phyloP scores from a whole-genome alignment of 495 filamentous ascomycete genomes.

The Xylaria nigripes region DNA sequence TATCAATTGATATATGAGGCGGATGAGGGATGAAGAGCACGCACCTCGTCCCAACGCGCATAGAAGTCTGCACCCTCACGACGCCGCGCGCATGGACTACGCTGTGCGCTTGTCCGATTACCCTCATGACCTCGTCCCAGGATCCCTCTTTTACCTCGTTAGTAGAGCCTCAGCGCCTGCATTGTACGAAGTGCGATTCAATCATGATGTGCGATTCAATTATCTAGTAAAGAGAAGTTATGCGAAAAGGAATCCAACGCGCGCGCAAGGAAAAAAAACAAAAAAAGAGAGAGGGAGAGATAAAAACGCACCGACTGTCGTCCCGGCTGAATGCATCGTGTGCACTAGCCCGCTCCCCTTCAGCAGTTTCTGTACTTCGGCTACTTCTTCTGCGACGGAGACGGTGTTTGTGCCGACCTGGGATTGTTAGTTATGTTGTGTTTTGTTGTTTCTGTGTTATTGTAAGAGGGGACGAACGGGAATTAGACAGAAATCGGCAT shows the following conservation, averaged over 20 bases:
- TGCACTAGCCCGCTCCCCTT: slow-evolving; percentile 69
- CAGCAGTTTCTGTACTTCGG: slow-evolving; percentile 81
- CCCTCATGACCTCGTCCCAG: slow-evolving; percentile 81
- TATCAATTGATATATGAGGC: neutral
- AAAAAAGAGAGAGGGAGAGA: neutral
- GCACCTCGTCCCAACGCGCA: slow-evolving; percentile 76
- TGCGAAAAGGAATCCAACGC: slow-evolving; percentile 6
- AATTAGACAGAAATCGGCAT: slow-evolving; percentile 77
- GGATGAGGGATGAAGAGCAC: slow-evolving; percentile 10
- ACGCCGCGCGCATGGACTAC: slow-evolving; percentile 76
- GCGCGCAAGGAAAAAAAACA: neutral
- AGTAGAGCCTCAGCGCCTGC: slow-evolving; percentile 21
- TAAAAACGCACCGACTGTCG: slow-evolving; percentile 69
- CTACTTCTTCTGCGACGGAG: slow-evolving; percentile 81
- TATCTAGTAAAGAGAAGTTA: slow-evolving; percentile 4
- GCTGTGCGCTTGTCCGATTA: slow-evolving; percentile 85
- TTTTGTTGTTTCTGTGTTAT: neutral
- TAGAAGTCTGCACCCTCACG: slow-evolving; percentile 79
- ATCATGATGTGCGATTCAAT: too few species aligned
- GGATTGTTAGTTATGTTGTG: neutral
- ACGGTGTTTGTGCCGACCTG: slow-evolving; percentile 73
- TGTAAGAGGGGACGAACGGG: slow-evolving; percentile 45
- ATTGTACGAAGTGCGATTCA: neutral
- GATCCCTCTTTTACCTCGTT: slow-evolving; percentile 51
- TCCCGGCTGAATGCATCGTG: slow-evolving; percentile 86